Evolutionary conservation across 2,329 filamentous ascomycete genomes (phyloP).

Genomic region (Ceratocystis ficicola): DNA sequence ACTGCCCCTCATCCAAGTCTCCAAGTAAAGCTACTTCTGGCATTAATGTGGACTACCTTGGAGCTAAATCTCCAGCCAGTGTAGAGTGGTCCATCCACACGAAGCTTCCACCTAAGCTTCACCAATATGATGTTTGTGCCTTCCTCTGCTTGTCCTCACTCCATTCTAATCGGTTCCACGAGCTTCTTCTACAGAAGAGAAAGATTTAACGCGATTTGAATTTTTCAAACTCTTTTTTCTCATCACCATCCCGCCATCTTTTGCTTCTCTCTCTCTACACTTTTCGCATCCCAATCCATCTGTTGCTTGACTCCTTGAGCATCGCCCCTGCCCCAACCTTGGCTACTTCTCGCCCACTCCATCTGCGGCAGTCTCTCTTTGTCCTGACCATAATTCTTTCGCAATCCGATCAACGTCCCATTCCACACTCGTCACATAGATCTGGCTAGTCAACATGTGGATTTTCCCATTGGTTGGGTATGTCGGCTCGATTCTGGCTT

Average conservation of each 20-base stretch:
- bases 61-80: neutral
- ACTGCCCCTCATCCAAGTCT: no score
- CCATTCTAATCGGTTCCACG: neutral
- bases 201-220: neutral
- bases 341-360: constrained; percentile 10
- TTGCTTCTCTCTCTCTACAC: neutral
- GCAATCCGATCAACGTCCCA: neutral
- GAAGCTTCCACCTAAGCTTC: neutral
- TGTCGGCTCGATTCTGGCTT: constrained; percentile 73
- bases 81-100: neutral
- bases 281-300: neutral
- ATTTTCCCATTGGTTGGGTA: constrained; percentile 88
- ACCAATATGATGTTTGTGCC: neutral
- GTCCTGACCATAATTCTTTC: neutral
- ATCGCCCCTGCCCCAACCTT: neutral
- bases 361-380: constrained; percentile 1
- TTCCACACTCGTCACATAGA: neutral
- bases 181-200: neutral
- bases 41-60: no score
- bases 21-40: no score
- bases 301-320: neutral
- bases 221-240: neutral
- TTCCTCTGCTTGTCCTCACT: neutral
- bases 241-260: neutral
- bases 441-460: constrained; percentile 57